Evolutionary conservation across 2,329 filamentous ascomycete species (phyloP).

Genomic region (Cordyceps cateniannulata): DNA sequence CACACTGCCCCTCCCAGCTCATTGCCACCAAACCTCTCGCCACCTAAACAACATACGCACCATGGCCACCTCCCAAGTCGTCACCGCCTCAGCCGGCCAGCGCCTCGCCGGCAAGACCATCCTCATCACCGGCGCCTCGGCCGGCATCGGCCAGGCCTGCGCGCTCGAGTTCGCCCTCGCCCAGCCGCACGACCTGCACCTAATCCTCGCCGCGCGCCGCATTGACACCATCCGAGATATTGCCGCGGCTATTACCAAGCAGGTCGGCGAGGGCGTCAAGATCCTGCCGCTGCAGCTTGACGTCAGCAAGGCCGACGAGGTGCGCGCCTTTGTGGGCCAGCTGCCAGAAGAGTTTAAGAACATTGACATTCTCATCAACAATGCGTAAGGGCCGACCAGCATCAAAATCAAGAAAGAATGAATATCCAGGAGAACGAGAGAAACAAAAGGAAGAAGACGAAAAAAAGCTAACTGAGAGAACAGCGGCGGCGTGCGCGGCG

Average conservation of each 20-base stretch:
- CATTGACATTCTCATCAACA: conserved; percentile 89
- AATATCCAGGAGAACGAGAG: too few relatives aligned
- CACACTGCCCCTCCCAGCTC: not conserved
- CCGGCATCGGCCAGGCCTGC: conserved; percentile 76
- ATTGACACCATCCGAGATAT: conserved; percentile 71
- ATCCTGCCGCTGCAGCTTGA: conserved; percentile 80
- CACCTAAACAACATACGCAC: not conserved
- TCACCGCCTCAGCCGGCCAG: conserved; percentile 60
- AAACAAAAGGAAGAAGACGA: not conserved
- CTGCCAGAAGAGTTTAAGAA: conserved; percentile 78
- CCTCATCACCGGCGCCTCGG: conserved; percentile 85
- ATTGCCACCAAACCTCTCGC: not conserved
- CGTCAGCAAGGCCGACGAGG: conserved; percentile 71
- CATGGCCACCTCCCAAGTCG: conserved; percentile 33
- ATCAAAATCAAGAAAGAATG: not conserved
- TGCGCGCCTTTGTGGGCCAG: conserved; percentile 63
- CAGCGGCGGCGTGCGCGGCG: conserved; percentile 82
- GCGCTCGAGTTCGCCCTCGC: conserved; percentile 93
- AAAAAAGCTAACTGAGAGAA: conserved; percentile 11
- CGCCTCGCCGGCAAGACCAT: conserved; percentile 92
- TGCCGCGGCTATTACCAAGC: conserved; percentile 66
- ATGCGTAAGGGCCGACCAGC: conserved; percentile 58
- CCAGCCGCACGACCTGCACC: conserved; percentile 67
- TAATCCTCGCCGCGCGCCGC: conserved; percentile 84
- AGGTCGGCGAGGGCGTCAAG: conserved; percentile 74